A percentile compares a stretch with the other conserved stretches of the same genome.
phyloP scores from a whole-genome alignment of 2,329 filamentous ascomycete genomes.

The Dactylellina haptotyla region DNA sequence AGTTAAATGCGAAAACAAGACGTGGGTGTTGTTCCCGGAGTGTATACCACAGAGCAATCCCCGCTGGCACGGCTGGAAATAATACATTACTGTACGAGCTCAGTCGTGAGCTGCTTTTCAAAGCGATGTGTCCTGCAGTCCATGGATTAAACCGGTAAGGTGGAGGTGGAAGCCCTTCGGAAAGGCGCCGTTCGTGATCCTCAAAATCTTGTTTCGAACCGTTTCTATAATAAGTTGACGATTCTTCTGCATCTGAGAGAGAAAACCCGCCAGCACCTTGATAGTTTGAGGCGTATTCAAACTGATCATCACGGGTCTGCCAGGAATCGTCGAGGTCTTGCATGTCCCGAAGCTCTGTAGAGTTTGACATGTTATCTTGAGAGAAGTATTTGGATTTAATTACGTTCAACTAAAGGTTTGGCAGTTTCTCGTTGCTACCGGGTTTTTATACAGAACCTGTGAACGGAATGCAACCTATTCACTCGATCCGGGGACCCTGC shows the following conservation, averaged over 20 bases:
- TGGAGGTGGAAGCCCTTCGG: slow-evolving; percentile 15
- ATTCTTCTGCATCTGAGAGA: neutral
- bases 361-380: slow-evolving; percentile 6
- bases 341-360: neutral
- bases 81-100: slow-evolving; percentile 33
- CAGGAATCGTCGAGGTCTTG: neutral
- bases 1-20: slow-evolving; percentile 38
- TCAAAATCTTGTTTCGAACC: slow-evolving; percentile 11
- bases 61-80: slow-evolving; percentile 33
- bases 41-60: slow-evolving; percentile 41
- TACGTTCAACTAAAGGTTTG: too few relatives aligned
- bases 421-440: too few relatives aligned
- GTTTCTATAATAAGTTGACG: neutral
- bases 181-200: slow-evolving; percentile 13
- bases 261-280: neutral
- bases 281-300: neutral
- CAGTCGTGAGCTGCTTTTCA: slow-evolving; percentile 28
- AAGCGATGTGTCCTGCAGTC: slow-evolving; percentile 21
- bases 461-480: too few relatives aligned
- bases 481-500: too few relatives aligned
- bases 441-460: too few relatives aligned
- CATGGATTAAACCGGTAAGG: slow-evolving; percentile 32
- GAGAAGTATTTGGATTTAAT: too few relatives aligned
- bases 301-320: neutral
- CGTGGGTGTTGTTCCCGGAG: slow-evolving; percentile 21